phyloP scores from a whole-genome alignment of 495 filamentous ascomycete species.

The Lepraria neglecta region DNA sequence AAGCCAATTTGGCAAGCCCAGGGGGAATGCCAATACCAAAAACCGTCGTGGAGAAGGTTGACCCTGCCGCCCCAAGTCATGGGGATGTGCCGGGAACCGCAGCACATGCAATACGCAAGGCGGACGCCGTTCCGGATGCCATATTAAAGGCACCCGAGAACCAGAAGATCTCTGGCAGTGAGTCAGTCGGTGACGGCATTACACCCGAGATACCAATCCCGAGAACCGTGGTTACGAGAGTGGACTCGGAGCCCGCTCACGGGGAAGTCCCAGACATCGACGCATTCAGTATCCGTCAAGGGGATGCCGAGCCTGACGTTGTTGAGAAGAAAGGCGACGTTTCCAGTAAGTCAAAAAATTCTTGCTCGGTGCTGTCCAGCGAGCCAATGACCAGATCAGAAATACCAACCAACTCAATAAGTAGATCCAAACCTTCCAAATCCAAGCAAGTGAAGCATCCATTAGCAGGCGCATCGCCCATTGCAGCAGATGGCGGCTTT shows the following conservation, averaged over 20 bases:
- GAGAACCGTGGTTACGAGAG: slow-evolving; percentile 41
- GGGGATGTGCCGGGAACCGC: slow-evolving; percentile 83
- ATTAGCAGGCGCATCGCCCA: slow-evolving; percentile 23
- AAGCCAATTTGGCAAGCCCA: slow-evolving; percentile 42
- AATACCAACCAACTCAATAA: slow-evolving; percentile 39
- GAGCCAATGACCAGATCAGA: slow-evolving; percentile 55
- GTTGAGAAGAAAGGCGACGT: slow-evolving; percentile 41
- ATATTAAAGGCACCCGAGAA: slow-evolving; percentile 39
- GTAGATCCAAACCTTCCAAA: slow-evolving; percentile 35
- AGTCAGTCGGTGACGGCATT: slow-evolving; percentile 22
- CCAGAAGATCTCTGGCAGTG: slow-evolving; percentile 25
- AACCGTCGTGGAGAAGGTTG: slow-evolving; percentile 77
- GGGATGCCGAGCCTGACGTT: slow-evolving; percentile 46
- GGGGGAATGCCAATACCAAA: slow-evolving; percentile 63
- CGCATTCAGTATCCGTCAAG: slow-evolving; percentile 40
- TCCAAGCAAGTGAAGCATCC: slow-evolving; percentile 27
- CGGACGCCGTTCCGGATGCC: slow-evolving; percentile 79
- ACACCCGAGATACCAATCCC: slow-evolving; percentile 34
- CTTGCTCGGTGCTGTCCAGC: slow-evolving; percentile 35
- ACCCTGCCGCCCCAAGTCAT: slow-evolving; percentile 58
- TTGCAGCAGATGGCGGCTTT: slow-evolving; percentile 37
- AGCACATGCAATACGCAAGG: slow-evolving; percentile 66
- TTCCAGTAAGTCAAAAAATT: slow-evolving; percentile 43
- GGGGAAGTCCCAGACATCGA: slow-evolving; percentile 33
- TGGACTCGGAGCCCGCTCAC: slow-evolving; percentile 39